Conservation (phyloP, 345 rosid genomes). For the Pistacia atlantica region DNA sequence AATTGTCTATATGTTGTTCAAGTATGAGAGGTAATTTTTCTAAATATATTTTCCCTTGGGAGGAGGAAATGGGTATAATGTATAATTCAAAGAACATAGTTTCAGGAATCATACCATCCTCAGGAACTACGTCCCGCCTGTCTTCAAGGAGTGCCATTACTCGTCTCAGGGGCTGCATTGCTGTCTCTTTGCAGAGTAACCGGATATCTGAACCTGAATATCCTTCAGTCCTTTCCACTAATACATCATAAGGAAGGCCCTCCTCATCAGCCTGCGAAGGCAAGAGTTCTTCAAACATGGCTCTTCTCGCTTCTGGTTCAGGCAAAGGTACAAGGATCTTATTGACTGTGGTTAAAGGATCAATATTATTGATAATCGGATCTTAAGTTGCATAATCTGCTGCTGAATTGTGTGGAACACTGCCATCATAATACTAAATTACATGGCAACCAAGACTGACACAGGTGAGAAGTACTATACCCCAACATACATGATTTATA, state of each 20-base stretch:
- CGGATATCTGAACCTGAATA: slow-evolving; percentile 95
- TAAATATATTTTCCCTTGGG: neutral
- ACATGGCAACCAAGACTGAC: neutral
- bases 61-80: neutral
- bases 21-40: neutral
- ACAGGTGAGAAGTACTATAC: neutral
- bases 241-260: slow-evolving; percentile 68
- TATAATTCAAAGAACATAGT: neutral
- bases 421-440: neutral
- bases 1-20: neutral
- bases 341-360: slow-evolving; percentile 42
- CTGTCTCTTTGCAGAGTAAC: slow-evolving; percentile 88
- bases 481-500: neutral
- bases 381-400: neutral
- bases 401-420: neutral
- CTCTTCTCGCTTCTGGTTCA: slow-evolving; percentile 90
- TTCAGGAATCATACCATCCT: slow-evolving; percentile 60
- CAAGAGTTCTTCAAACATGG: slow-evolving; percentile 87
- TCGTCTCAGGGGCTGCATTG: slow-evolving; percentile 94
- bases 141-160: slow-evolving; percentile 68
- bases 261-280: slow-evolving; percentile 53
- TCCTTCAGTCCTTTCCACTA: slow-evolving; percentile 80
- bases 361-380: slow-evolving; percentile 1
- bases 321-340: slow-evolving; percentile 98
- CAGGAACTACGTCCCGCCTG: slow-evolving; percentile 60